A percentile compares a stretch with the other conserved stretches of the same genome.
These are phyloP conservation scores for Aureobasidium lini DNA, from an alignment of 2,329 filamentous ascomycete genomes.

Conservation along the genomic window DNA sequence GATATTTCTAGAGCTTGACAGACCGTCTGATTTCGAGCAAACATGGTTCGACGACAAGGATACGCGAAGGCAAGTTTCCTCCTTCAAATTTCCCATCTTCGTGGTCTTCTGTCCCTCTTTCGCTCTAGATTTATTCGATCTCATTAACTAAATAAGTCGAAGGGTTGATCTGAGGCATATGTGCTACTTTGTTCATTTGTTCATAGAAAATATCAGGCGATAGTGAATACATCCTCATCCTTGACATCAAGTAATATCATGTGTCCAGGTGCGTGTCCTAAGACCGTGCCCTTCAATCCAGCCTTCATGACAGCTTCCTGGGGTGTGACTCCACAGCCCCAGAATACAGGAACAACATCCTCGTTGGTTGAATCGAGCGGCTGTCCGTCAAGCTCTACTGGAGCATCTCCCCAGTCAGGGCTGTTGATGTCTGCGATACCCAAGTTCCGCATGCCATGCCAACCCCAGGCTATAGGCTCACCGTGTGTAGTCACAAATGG, in stretches of 20 bases:
- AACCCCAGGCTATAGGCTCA: constrained; percentile 59
- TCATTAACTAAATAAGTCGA: no score
- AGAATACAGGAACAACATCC: constrained; percentile 49
- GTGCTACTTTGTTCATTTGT: neutral
- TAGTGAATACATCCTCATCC: constrained; percentile 31
- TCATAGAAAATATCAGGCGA: neutral
- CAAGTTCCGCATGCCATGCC: constrained; percentile 45
- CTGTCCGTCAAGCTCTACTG: constrained; percentile 27
- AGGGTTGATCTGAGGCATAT: neutral
- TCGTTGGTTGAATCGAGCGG: constrained; percentile 28
- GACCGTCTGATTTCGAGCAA: no score
- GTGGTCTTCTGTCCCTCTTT: no score
- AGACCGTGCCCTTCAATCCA: constrained; percentile 46
- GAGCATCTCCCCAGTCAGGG: constrained; percentile 52
- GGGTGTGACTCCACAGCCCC: constrained; percentile 61
- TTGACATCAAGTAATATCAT: constrained; percentile 53
- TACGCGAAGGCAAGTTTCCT: no score
- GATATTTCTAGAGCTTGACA: no score
- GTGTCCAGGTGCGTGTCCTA: constrained; percentile 55
- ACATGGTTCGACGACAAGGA: no score
- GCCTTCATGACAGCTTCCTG: constrained; percentile 56
- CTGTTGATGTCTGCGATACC: constrained; percentile 48
- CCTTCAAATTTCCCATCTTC: no score
- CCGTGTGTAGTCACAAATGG: constrained; percentile 52
- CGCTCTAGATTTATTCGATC: no score